phyloP scores from a whole-genome alignment of 2,329 filamentous ascomycete genomes.

The Epichloe glyceriae region DNA sequence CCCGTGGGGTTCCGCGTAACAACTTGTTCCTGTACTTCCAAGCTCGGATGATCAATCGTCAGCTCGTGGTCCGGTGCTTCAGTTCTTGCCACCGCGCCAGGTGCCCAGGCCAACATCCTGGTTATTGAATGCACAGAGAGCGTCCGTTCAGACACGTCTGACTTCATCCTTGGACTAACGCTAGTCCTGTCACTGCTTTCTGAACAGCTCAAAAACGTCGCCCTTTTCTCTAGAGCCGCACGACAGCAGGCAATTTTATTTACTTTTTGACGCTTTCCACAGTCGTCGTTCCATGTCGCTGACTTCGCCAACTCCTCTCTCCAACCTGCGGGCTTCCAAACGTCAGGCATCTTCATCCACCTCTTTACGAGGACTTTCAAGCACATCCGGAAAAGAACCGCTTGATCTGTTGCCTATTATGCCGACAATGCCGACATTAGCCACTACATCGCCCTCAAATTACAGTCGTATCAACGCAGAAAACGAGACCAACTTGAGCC shows the following conservation, averaged over 20 bases:
- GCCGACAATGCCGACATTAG: conserved; percentile 10
- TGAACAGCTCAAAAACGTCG: too few species aligned
- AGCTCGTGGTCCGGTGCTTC: too few species aligned
- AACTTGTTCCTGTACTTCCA: too few species aligned
- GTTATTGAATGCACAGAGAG: too few species aligned
- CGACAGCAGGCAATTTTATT: not conserved
- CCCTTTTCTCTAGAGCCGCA: too few species aligned
- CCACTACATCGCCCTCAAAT: conserved; percentile 10
- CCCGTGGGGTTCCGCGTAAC: too few species aligned
- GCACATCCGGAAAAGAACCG: not conserved
- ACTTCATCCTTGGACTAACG: too few species aligned
- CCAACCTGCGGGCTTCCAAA: not conserved
- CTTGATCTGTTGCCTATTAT: conserved; percentile 7
- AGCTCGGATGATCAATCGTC: too few species aligned
- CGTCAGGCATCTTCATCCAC: not conserved
- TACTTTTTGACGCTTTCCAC: not conserved
- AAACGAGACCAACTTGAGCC: conserved; percentile 20
- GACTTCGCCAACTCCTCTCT: not conserved
- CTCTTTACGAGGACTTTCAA: not conserved
- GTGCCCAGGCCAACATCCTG: too few species aligned
- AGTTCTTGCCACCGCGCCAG: too few species aligned
- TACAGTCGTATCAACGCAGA: conserved; percentile 24
- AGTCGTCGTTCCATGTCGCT: not conserved
- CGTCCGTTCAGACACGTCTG: too few species aligned
- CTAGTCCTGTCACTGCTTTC: too few species aligned